Evolutionary conservation across 331 rosid genomes (phyloP), one percentile per base, ranked within the genome.

Genomic region (Rhamnella rubrinervis): DNA sequence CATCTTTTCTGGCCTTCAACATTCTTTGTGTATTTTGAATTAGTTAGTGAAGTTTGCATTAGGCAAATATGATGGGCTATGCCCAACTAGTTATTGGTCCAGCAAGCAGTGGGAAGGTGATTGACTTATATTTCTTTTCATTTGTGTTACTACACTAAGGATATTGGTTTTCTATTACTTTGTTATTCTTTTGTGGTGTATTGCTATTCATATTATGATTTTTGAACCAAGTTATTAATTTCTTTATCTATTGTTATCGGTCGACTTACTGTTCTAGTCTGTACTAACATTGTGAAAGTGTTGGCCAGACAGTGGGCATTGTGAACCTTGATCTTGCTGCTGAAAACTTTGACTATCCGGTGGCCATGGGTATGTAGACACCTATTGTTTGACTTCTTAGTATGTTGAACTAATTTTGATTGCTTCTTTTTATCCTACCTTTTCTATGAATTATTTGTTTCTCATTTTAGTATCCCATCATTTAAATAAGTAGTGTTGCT

Each of bases 261-360:
- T 85, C 89, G 4, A 89, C 92, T 4, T 88, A 85, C 67, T 84
- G 92, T 77, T 91, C 91, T 6, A 84, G 89, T 85, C 84, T 91
- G 84, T 73, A 72, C 67, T 80, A 78, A 75, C 83, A 91, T 66
- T 93, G 98, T 63, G 79, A 80, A 73, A 71, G 88, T 21, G 69
- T 71, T 16, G 72, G 86, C 2, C 84, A 96, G 59, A 76, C 86
- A 10, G 79, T 93, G 37, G 84, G 91, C 76, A 66, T 93, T 46
- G 88, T 89, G 74, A 93, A 93, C 74, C 85, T 93, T 55, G 98
- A 93, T 72, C 97, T 97, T 70, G 98, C 98, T 70, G 98, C 98
- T 4, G 98, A 93, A 72, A 84, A 82, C 78, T 93, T 93, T 70
- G 96, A 93, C 80, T 93, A 93, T 81, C 98, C 98, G n/a, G 95